Evolutionary conservation across 208 protist genomes (phyloP), one percentile per base, ranked within the genome.

Genomic region (Blechomonas ayalai): DNA sequence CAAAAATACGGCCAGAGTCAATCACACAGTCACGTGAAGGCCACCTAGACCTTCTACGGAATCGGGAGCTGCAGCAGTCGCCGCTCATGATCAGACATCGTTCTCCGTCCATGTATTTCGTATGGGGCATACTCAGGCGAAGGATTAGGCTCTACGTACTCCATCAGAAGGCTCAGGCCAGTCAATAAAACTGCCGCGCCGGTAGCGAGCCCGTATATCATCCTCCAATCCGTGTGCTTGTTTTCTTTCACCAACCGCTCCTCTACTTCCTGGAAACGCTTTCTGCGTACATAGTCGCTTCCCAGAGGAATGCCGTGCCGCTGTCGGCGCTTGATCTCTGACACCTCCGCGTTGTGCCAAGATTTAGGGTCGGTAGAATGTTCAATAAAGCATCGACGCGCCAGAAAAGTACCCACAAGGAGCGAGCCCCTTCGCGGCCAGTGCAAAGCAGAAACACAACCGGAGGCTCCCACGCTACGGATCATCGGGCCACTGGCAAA

Each of bases 91-190:
- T 5, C 22, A 7, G n/a, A 18, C n/a, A 33, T 40, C 29, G 2
- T 40, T 27, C n/a, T 20, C 6, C 44, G n/a, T 10, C 22, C 3
- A 2, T 16, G 40, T 31, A 12, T 2, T 27, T 20, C 8, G 20
- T 83, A 86, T 8, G 82, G 76, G 10, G 73, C 67, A 35, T 90
- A 90, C 53, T 75, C 65, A 6, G 82, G 76, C 2, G 73, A 70
- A 9, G 76, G 73, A 24, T 66, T 62, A 2, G 82, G 76, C 53
- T 72, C 52, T 20, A 80, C 76, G 18, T 56, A 67, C n/a, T 75
- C 70, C 35, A 82, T 40, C 9, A 82, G n/a, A 5, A 78, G 10
- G 33, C 82, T 80, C 22, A 83, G 49, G 2, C 44, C 33, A 8
- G 86, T 39, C 8, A 90, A 55, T 19, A 90, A 38, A 28, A 83